Conservation (phyloP, 805 yeast species). For the Sugiyamaella chiloensis region DNA sequence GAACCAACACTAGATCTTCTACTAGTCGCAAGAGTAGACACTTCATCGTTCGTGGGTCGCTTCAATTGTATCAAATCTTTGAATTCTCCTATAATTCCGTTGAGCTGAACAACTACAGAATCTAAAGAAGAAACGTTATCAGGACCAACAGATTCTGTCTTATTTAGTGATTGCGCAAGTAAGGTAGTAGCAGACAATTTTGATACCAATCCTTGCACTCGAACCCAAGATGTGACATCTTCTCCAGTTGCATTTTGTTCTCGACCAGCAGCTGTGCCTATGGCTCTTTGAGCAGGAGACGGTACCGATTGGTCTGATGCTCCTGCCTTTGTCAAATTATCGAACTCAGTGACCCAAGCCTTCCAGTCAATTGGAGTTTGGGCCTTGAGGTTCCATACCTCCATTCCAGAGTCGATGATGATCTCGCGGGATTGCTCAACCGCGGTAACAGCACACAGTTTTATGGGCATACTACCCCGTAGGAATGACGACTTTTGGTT, state of each 20-base stretch:
- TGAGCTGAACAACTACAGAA: conserved; percentile 11
- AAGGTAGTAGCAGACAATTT: conserved; percentile 1
- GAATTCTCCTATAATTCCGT: conserved; percentile 5
- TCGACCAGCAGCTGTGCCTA: background rate
- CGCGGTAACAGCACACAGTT: conserved; percentile 77
- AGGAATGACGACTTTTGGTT: conserved; percentile 67
- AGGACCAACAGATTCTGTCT: background rate
- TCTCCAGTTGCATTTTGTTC: background rate
- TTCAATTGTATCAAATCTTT: background rate
- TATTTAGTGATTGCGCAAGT: background rate
- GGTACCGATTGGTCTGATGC: background rate
- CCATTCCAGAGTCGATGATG: conserved; percentile 90
- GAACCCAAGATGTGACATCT: conserved; percentile 3
- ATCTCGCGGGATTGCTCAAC: conserved; percentile 64
- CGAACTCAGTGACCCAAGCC: conserved; percentile 80
- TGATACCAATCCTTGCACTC: background rate
- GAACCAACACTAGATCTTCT: conserved; percentile 21
- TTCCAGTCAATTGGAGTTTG: conserved; percentile 61
- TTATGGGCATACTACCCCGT: conserved; percentile 90
- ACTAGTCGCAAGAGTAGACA: conserved; percentile 3
- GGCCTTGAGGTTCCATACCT: conserved; percentile 85
- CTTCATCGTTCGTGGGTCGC: background rate
- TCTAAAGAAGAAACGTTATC: background rate
- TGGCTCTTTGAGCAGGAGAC: background rate
- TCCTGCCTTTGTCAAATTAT: conserved; percentile 28